phyloP scores from a whole-genome alignment of 2,329 filamentous ascomycete species.

The Aspergillus vadensis region DNA sequence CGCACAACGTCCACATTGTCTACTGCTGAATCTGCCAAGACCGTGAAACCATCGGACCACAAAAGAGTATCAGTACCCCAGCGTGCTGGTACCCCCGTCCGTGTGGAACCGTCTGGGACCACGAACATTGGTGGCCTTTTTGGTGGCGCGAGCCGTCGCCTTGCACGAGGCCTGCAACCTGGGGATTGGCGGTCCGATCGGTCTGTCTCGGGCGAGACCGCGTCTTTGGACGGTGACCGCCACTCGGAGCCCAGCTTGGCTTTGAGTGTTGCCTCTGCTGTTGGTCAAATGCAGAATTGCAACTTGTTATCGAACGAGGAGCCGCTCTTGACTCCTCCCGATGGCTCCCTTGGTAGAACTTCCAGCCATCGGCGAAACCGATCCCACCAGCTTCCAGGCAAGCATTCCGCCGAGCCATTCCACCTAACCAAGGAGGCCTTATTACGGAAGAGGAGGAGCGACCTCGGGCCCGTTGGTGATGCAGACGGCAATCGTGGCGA shows the following conservation, averaged over 20 bases:
- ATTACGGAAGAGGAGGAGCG: conserved; percentile 34
- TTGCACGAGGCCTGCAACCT: conserved; percentile 37
- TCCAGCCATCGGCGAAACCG: conserved; percentile 38
- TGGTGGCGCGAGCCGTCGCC: conserved; percentile 42
- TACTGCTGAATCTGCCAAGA: conserved; percentile 50
- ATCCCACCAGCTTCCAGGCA: conserved; percentile 38
- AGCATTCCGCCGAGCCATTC: conserved; percentile 38
- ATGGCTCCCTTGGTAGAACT: conserved; percentile 13
- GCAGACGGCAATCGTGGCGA: conserved; percentile 22
- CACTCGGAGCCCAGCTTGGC: conserved; percentile 48
- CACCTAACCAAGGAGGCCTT: conserved; percentile 38
- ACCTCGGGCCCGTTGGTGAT: conserved; percentile 26
- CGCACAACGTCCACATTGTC: conserved; percentile 48
- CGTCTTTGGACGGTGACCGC: conserved; percentile 37
- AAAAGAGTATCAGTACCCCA: conserved; percentile 27
- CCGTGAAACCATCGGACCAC: conserved; percentile 41
- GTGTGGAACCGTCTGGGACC: conserved; percentile 34
- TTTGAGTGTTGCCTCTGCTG: conserved; percentile 47
- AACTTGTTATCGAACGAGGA: conserved; percentile 36
- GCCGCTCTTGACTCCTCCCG: conserved; percentile 13
- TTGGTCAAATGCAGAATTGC: conserved; percentile 46
- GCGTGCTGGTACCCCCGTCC: conserved; percentile 29
- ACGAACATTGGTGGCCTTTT: conserved; percentile 43
- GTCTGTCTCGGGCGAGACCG: conserved; percentile 38
- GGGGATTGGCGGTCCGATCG: conserved; percentile 41